Conservation (phyloP, 371 early-diverging fungal species). For the Sporodiniella umbellata region DNA sequence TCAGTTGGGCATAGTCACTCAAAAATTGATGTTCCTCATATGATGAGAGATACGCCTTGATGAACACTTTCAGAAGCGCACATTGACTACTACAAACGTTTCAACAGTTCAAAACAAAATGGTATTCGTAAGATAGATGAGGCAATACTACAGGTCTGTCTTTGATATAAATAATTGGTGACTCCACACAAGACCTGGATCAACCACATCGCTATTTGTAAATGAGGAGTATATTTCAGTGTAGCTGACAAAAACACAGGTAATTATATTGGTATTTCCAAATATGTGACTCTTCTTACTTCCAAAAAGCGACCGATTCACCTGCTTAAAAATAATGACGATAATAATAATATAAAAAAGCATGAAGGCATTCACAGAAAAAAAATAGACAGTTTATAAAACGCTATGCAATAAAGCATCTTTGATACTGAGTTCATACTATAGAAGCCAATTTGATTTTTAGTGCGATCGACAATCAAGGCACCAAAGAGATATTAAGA, state of each 20-base stretch:
- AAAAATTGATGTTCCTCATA: constrained; percentile 36
- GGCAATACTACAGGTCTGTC: constrained; percentile 32
- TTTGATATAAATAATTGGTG: constrained; percentile 37
- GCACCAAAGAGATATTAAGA: constrained; percentile 29
- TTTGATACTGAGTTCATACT: constrained; percentile 27
- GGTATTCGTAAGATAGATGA: no score
- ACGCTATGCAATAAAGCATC: constrained; percentile 23
- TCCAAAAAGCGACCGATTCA: constrained; percentile 34
- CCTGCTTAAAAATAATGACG: constrained; percentile 10
- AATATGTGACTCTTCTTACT: no score
- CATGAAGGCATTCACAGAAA: no score
- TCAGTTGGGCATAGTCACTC: constrained; percentile 32
- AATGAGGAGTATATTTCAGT: constrained; percentile 37
- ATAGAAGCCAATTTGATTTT: constrained; percentile 24
- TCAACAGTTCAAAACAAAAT: no score
- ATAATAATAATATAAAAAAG: not conserved
- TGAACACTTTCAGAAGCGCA: constrained; percentile 36
- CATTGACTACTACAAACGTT: constrained; percentile 29
- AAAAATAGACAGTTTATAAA: not conserved
- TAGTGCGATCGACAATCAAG: constrained; percentile 27
- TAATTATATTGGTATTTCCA: no score
- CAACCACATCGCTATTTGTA: constrained; percentile 24
- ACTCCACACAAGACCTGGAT: constrained; percentile 34
- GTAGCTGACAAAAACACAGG: constrained; percentile 26
- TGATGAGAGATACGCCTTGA: constrained; percentile 32